Evolutionary conservation across 2,329 filamentous ascomycete genomes (phyloP), one percentile per base, ranked within the genome.

Genomic region (Akanthomyces muscarius): DNA sequence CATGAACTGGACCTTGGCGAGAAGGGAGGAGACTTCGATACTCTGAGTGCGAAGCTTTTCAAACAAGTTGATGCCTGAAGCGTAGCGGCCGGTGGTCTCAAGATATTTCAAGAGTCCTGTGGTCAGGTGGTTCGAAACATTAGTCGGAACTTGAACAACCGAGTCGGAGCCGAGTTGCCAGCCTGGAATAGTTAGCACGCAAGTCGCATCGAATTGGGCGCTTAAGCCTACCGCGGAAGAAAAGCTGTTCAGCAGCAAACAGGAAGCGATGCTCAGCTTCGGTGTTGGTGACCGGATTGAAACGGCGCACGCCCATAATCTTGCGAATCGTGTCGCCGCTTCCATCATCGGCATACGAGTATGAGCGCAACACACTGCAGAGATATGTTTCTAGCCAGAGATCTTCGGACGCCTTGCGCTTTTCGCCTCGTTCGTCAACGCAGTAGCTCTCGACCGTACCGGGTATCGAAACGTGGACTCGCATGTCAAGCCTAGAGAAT

Each of bases 281-380:
- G n/a, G 95, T 98, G 75, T 91, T 98, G 54, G 92, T 97, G 65
- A 99, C 91, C 1, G 95, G 95, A 73, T 99, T 99, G 83, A 99
- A 98, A 66, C 95, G 86, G 69, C 95, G 86, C 57, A 98, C 92
- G n/a, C 94, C 95, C 73, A 98, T 91, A 65, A 99, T 97, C 79
- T 95, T 96, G 76, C 95, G 90, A 73, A 98, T 97, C 1, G 90
- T 90, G 70, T 97, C 94, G 61, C 94, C 94, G 62, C 90, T 95
- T 51, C 94, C 94, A 75, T 97, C 90, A 73, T 99, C 94, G 56
- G 95, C 95, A 73, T 99, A 99, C 0, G 92, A 94, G 76, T 98
- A 99, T 65, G 95, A 93, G 70, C 95, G 86, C 66, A 99, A 80
- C 8, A 99, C 92, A 66, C 90, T 96, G 80, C 95, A 99, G 3